Percentiles rank a stretch among this genome's conserved stretches.
phyloP scores from a whole-genome alignment of 176 grass and related monocot species.

The Canna indica region DNA sequence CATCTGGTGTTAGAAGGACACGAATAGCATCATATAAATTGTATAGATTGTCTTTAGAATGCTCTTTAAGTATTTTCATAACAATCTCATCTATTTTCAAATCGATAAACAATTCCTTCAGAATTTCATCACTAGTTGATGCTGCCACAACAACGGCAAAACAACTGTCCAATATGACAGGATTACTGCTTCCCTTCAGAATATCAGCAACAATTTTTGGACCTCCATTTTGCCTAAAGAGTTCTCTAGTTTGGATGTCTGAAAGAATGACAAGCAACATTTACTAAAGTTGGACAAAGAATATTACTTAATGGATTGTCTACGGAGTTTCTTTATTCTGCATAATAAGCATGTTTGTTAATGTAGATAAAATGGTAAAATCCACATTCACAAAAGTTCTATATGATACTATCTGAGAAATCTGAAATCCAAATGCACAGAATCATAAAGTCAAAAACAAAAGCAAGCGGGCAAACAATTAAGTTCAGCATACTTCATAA shows the following conservation, averaged over 20 bases:
- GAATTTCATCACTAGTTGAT: slow-evolving; percentile 81
- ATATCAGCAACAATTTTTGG: slow-evolving; percentile 58
- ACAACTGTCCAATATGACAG: slow-evolving; percentile 48
- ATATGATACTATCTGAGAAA: not conserved
- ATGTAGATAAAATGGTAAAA: not conserved
- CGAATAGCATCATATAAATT: slow-evolving; percentile 72
- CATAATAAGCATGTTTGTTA: slow-evolving; percentile 3
- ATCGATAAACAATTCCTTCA: slow-evolving; percentile 84
- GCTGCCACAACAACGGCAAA: slow-evolving; percentile 55
- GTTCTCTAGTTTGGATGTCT: slow-evolving; percentile 67
- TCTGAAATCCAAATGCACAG: not conserved
- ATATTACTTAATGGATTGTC: slow-evolving; percentile 2
- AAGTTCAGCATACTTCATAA: not conserved
- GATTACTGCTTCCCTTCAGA: slow-evolving; percentile 28
- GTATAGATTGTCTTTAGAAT: slow-evolving; percentile 34
- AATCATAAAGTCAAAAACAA: not conserved
- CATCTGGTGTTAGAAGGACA: slow-evolving; percentile 70
- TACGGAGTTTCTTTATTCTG: not conserved
- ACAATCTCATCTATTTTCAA: slow-evolving; percentile 67
- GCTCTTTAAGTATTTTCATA: slow-evolving; percentile 49
- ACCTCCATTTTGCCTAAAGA: slow-evolving; percentile 57
- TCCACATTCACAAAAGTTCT: not conserved
- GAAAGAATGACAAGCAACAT: slow-evolving; percentile 18
- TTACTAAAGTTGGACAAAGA: not conserved
- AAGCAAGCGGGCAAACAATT: not conserved